Evolutionary conservation across 768 basidiomycete genomes (phyloP).

Genomic region (Suillus bovinus): DNA sequence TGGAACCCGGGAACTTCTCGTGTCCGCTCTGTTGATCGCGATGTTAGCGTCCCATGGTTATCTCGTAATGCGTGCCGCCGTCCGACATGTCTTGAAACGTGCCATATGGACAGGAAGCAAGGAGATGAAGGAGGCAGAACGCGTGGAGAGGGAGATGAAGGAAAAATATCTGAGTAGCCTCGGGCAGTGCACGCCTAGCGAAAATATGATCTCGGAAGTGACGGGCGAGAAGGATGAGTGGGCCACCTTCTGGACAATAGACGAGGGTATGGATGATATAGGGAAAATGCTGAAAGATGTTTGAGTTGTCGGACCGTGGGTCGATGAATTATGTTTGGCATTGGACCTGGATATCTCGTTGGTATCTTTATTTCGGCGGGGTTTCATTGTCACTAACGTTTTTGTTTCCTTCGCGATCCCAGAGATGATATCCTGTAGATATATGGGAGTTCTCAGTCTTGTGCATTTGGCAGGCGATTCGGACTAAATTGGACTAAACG

Average conservation of each 20-base stretch:
- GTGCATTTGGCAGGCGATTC: background rate
- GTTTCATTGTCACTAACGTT: background rate
- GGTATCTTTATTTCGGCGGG: background rate
- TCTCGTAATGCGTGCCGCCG: slow-evolving; percentile 58
- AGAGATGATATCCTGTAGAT: background rate
- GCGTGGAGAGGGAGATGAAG: slow-evolving; percentile 56
- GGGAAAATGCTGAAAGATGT: slow-evolving; percentile 62
- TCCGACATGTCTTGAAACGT: slow-evolving; percentile 71
- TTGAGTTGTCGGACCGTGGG: slow-evolving; percentile 20
- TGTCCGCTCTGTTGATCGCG: slow-evolving; percentile 71
- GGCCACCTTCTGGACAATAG: slow-evolving; percentile 63
- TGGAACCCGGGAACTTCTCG: slow-evolving; percentile 51
- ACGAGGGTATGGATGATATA: slow-evolving; percentile 78
- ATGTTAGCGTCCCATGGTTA: slow-evolving; percentile 88
- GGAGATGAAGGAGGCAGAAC: slow-evolving; percentile 61
- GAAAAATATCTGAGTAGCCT: slow-evolving; percentile 39
- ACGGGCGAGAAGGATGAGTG: slow-evolving; percentile 25
- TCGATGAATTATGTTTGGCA: slow-evolving; percentile 2
- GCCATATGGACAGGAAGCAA: slow-evolving; percentile 74
- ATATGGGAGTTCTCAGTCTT: no score
- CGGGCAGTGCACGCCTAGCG: slow-evolving; percentile 18
- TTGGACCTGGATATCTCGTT: background rate
- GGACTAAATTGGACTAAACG: background rate
- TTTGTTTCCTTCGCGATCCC: background rate
- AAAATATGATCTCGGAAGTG: slow-evolving; percentile 13